phyloP scores from a whole-genome alignment of 2,329 filamentous ascomycete species.

The Mollisia scopiformis region DNA sequence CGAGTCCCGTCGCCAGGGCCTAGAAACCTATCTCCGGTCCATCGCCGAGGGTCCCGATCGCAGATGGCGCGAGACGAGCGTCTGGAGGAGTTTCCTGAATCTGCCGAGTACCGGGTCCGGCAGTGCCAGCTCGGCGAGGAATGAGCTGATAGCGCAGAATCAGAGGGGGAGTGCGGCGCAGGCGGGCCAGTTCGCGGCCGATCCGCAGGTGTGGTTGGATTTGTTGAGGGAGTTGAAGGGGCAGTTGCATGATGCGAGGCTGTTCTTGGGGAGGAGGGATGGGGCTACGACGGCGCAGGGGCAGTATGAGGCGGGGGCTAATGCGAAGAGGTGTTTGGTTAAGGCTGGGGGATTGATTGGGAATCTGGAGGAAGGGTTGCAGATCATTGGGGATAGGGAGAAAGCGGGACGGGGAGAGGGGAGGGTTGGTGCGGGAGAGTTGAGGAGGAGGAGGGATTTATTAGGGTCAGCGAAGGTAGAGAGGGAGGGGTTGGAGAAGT shows the following conservation, averaged over 20 bases:
- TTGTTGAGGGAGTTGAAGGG: conserved; percentile 74
- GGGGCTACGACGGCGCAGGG: conserved; percentile 53
- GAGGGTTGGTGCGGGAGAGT: conserved; percentile 71
- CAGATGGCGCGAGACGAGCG: conserved; percentile 73
- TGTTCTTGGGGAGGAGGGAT: conserved; percentile 70
- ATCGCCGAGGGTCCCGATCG: conserved; percentile 76
- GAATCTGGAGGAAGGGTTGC: conserved; percentile 68
- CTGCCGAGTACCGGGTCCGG: conserved; percentile 55
- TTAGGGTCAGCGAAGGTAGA: conserved; percentile 72
- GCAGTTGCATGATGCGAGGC: conserved; percentile 67
- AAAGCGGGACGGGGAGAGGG: conserved; percentile 28
- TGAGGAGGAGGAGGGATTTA: conserved; percentile 71
- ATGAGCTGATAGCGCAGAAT: conserved; percentile 32
- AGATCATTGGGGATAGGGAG: conserved; percentile 54
- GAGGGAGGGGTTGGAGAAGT: conserved; percentile 73
- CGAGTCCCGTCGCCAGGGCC: conserved; percentile 66
- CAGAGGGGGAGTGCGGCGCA: conserved; percentile 24
- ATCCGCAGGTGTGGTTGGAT: conserved; percentile 69
- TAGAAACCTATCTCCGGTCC: conserved; percentile 73
- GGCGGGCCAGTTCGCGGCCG: conserved; percentile 28
- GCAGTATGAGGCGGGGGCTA: conserved; percentile 68
- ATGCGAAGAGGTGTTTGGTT: conserved; percentile 75
- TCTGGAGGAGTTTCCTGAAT: conserved; percentile 75
- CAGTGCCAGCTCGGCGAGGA: conserved; percentile 34
- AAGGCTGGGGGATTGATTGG: conserved; percentile 67